Base-by-base conservation (phyloP, 1,284 basidiomycete genomes). In the Pyrrhoderma noxium region DNA sequence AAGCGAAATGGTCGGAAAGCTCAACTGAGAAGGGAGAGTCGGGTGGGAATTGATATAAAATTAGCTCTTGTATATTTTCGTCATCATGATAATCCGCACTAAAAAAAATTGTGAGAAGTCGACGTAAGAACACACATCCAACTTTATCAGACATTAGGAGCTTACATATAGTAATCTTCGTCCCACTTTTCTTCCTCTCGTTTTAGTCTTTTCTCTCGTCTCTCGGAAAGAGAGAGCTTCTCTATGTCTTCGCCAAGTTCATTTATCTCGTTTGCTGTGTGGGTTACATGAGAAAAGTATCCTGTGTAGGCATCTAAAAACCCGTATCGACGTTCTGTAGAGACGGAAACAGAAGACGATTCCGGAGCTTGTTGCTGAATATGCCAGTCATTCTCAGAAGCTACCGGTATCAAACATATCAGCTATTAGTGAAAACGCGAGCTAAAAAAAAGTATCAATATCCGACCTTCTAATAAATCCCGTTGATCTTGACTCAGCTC, bases 81-180 rank as follows among this genome's bases (percentile, higher is more conserved):
- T 85, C 79, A 51, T 90, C 85, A 37, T 75, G 79, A 60, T 74
- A 89, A 64, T 91, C 87, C 3, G 86, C 87, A 72, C 88, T 90
- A 57, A 23, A 31, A 31, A 18, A 13, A n/a, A n/a, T n/a, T n/a
- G n/a, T 31, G 19, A 2, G 13, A 38, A 16, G 19, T 16, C 2
- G 39, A 42, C 52, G 47, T 45, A 22, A 49, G 27, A 9, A 45
- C 16, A 23, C 31, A 9, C 19, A 38, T 25, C 18, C n/a, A 34
- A 44, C 27, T 31, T 21, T 18, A 3, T 47, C 35, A 23, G 3
- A 25, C 23, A 22, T 36, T 18, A n/a, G 9, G 31, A 3, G 62
- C 77, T 50, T 62, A 87, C 87, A 89, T 80, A 61, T 90, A 91
- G 65, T 90, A 72, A 59, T 89, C 86, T 61, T 79, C 80, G 59